Conservation (phyloP, 805 yeast species). For the Ogataea thermomethanolica region DNA sequence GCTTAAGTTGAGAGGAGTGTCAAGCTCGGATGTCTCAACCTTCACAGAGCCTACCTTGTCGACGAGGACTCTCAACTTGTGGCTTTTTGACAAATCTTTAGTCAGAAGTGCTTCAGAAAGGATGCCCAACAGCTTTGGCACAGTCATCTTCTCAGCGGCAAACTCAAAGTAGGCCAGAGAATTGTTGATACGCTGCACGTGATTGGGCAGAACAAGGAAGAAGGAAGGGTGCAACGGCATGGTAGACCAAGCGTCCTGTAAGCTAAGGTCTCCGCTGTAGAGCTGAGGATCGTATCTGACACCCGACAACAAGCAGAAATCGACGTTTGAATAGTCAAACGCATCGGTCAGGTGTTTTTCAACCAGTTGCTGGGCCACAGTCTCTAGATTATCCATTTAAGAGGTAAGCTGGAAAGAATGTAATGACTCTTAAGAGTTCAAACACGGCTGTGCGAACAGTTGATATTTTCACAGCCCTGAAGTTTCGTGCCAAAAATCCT, state of each 20-base stretch:
- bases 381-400: slow-evolving; percentile 4
- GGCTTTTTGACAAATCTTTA: slow-evolving; percentile 33
- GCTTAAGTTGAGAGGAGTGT: slow-evolving; percentile 6
- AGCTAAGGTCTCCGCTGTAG: slow-evolving; percentile 23
- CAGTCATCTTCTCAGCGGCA: slow-evolving; percentile 35
- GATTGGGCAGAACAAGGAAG: slow-evolving; percentile 65
- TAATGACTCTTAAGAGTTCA: slow-evolving; percentile 3
- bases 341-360: slow-evolving; percentile 11
- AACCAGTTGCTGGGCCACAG: slow-evolving; percentile 6
- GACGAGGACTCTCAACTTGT: slow-evolving; percentile 48
- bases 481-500: slow-evolving; percentile 1
- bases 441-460: slow-evolving; percentile 11
- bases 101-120: slow-evolving; percentile 37
- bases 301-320: slow-evolving; percentile 63
- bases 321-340: slow-evolving; percentile 13
- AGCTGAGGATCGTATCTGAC: slow-evolving; percentile 71
- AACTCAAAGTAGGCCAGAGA: slow-evolving; percentile 54
- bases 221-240: slow-evolving; percentile 27
- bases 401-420: not conserved
- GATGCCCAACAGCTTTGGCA: slow-evolving; percentile 38
- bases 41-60: slow-evolving; percentile 28
- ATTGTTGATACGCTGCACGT: slow-evolving; percentile 54
- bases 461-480: slow-evolving; percentile 5
- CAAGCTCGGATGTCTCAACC: slow-evolving; percentile 30
- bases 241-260: slow-evolving; percentile 26